These are phyloP conservation scores for Helotiales sp. DNA, from an alignment of 2,329 filamentous ascomycete species.

Conservation along the genomic window DNA sequence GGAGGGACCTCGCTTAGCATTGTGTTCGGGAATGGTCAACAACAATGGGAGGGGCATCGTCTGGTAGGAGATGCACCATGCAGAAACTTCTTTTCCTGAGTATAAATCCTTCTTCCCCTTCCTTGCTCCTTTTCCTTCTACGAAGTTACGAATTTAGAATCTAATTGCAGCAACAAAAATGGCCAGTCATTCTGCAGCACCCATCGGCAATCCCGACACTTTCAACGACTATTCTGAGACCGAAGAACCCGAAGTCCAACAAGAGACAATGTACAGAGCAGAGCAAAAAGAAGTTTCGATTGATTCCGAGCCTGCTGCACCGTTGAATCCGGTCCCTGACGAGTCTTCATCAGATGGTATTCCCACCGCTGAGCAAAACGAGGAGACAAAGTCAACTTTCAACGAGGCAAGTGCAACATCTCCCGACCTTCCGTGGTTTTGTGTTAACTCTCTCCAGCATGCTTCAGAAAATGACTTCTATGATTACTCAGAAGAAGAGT, in stretches of 20 bases:
- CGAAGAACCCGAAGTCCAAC: background rate
- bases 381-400: no score
- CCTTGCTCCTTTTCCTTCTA: background rate
- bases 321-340: no score
- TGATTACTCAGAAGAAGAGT: no score
- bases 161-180: background rate
- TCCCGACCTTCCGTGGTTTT: no score
- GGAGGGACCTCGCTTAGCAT: slow-evolving; percentile 4
- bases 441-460: no score
- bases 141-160: background rate
- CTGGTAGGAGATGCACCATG: background rate
- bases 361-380: no score
- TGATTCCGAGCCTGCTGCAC: background rate
- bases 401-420: no score
- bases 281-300: background rate
- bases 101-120: background rate
- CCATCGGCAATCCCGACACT: background rate
- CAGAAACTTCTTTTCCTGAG: background rate
- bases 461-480: no score
- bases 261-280: background rate
- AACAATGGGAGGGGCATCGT: slow-evolving; percentile 2
- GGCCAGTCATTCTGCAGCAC: background rate
- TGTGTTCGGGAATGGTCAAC: background rate
- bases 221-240: background rate
- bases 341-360: no score